phyloP scores from a whole-genome alignment of 257 asterid species.

The Phtheirospermum japonicum region DNA sequence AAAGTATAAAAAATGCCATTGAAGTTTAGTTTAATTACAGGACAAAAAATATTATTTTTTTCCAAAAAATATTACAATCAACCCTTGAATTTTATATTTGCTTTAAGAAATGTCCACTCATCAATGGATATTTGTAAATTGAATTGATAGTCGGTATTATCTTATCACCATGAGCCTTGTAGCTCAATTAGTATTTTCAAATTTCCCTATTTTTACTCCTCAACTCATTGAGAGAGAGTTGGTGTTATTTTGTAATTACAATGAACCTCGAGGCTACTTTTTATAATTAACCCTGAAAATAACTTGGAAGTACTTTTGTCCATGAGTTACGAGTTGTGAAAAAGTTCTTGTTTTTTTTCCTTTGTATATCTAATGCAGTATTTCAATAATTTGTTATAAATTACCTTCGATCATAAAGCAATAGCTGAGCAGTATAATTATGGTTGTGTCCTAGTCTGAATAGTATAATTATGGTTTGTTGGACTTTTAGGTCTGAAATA shows the following conservation, averaged over 20 bases:
- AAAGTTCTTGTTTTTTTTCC: background rate
- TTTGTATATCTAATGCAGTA: background rate
- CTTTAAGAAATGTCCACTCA: background rate
- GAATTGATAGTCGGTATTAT: background rate
- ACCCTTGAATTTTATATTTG: background rate
- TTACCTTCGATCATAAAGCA: background rate
- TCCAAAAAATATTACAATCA: background rate
- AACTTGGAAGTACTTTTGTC: background rate
- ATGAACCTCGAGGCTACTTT: background rate
- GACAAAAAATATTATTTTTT: background rate
- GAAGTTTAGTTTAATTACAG: background rate
- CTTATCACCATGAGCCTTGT: too few relatives aligned
- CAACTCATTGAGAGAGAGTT: too few relatives aligned
- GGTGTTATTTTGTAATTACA: background rate
- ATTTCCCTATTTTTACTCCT: too few relatives aligned
- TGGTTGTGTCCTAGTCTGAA: background rate
- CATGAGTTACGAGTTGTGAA: too few relatives aligned
- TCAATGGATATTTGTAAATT: background rate
- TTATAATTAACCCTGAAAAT: background rate
- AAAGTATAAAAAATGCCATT: background rate
- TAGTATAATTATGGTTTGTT: background rate
- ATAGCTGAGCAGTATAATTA: too few relatives aligned
- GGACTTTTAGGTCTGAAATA: background rate
- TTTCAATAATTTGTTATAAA: background rate
- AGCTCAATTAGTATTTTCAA: too few relatives aligned